Conservation (phyloP, 2,329 filamentous ascomycete genomes). For the Tolypocladium tundrense region DNA sequence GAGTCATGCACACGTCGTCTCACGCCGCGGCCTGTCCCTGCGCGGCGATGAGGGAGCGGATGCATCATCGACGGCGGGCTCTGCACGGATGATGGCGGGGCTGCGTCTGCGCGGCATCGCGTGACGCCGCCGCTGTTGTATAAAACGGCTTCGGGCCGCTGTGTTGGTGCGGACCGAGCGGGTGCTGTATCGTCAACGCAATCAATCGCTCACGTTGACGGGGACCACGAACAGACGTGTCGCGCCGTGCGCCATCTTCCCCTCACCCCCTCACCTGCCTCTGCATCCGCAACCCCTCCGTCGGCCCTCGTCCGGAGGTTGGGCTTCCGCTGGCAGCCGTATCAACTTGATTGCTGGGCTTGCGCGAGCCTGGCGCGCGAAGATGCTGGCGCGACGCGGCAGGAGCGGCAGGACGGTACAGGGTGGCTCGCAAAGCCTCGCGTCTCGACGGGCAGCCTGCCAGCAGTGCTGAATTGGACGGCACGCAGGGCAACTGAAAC, state of each 20-base stretch:
- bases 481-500: background rate
- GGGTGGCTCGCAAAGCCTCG: background rate
- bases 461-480: background rate
- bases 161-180: background rate
- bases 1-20: background rate
- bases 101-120: background rate
- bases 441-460: background rate
- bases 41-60: background rate
- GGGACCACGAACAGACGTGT: no score
- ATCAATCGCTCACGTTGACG: background rate
- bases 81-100: background rate
- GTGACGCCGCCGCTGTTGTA: background rate
- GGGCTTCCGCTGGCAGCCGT: background rate
- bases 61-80: background rate
- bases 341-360: background rate
- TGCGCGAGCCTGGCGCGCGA: background rate
- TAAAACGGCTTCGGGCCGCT: background rate
- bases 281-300: background rate
- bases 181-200: background rate
- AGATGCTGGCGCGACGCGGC: background rate
- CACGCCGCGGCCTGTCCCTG: background rate
- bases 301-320: background rate
- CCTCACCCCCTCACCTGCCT: background rate
- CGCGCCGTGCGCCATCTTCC: no score
- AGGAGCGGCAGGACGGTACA: no score